Evolutionary conservation across 2,329 filamentous ascomycete species (phyloP).

Genomic region (Monosporascus sp.): DNA sequence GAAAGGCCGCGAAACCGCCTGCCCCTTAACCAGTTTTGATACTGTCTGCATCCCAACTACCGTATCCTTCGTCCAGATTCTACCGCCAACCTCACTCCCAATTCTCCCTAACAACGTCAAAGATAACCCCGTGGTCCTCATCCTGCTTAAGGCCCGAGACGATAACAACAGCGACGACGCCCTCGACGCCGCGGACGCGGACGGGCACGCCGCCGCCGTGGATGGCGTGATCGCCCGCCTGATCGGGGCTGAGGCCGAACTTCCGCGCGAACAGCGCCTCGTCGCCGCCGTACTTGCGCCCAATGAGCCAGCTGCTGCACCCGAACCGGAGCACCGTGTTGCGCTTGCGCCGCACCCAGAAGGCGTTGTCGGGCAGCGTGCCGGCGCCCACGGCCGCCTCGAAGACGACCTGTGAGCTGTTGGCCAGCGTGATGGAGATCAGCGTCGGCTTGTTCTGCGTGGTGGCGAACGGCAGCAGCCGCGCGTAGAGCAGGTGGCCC

Average conservation of each 20-base stretch:
- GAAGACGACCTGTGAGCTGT: constrained; percentile 59
- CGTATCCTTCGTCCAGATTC: no score
- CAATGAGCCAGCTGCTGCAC: constrained; percentile 64
- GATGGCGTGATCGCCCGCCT: constrained; percentile 62
- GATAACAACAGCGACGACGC: constrained; percentile 68
- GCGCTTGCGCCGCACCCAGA: constrained; percentile 66
- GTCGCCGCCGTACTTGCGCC: constrained; percentile 60
- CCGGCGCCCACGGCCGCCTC: constrained; percentile 63
- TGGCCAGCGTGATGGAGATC: constrained; percentile 60
- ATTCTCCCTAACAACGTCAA: constrained; percentile 58
- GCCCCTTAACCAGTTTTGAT: no score
- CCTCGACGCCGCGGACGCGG: constrained; percentile 67
- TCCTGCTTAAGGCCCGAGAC: constrained; percentile 72
- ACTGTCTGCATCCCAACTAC: no score
- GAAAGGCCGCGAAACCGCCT: no score
- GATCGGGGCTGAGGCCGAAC: constrained; percentile 54
- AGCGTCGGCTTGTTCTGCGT: constrained; percentile 41
- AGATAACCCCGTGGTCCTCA: constrained; percentile 71
- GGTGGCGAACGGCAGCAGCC: constrained; percentile 48
- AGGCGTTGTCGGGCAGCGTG: constrained; percentile 65
- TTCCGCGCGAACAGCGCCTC: constrained; percentile 61
- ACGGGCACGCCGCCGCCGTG: constrained; percentile 75
- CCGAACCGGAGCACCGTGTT: constrained; percentile 69
- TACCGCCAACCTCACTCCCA: constrained; percentile 25
- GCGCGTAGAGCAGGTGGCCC: constrained; percentile 57